Percentiles rank a stretch among this genome's conserved stretches.
These are phyloP conservation scores for Candida sp. DNA, from an alignment of 1,139 yeast species.

Conservation along the genomic window DNA sequence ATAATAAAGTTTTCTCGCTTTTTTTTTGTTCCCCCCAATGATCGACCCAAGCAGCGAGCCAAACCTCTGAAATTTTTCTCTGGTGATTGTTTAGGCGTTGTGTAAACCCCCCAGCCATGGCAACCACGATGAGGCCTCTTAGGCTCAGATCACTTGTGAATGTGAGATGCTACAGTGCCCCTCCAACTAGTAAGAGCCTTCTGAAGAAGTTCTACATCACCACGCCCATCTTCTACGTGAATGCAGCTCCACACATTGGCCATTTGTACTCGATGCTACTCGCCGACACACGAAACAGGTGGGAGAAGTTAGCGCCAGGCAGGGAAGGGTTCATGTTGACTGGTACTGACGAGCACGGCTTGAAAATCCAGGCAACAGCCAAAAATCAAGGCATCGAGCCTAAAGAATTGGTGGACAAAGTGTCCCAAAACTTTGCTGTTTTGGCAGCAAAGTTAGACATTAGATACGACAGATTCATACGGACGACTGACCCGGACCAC, in stretches of 20 bases:
- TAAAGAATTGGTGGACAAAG: constrained; percentile 70
- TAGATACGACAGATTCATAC: constrained; percentile 73
- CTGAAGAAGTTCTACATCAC: constrained; percentile 76
- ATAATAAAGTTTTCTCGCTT: too few species aligned
- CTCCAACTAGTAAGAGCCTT: too few species aligned
- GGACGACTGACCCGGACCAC: constrained; percentile 92
- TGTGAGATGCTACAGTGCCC: too few species aligned
- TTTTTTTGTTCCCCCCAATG: too few species aligned
- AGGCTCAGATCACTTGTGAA: background rate
- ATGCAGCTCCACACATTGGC: constrained; percentile 95
- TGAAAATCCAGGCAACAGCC: constrained; percentile 81
- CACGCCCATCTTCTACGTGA: constrained; percentile 96
- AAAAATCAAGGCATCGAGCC: constrained; percentile 57
- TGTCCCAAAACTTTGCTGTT: constrained; percentile 64
- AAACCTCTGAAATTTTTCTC: too few species aligned
- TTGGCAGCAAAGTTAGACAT: constrained; percentile 64
- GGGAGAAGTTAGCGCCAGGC: constrained; percentile 56
- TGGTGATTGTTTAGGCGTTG: too few species aligned
- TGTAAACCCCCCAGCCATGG: too few species aligned
- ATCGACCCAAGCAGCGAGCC: too few species aligned
- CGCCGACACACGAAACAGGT: constrained; percentile 78
- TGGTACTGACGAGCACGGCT: constrained; percentile 98
- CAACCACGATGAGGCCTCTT: background rate
- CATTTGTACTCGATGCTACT: constrained; percentile 89
- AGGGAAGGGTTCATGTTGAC: constrained; percentile 65